Conservation (phyloP, 2,329 filamentous ascomycete genomes). For the Aspergillus awamori region DNA sequence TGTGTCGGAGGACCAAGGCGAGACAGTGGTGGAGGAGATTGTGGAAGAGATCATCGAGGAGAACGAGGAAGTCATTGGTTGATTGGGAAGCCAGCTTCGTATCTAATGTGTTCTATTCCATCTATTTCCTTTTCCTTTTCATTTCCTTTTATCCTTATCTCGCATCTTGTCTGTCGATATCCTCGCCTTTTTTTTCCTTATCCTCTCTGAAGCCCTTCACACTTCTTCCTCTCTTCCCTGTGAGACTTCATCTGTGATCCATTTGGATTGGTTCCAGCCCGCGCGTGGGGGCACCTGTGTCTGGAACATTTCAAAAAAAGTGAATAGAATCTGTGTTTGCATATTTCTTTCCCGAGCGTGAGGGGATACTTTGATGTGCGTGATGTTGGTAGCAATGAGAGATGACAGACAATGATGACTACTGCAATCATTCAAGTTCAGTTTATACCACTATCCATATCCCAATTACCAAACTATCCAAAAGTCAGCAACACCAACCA, state of each 20-base stretch:
- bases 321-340: conserved; percentile 32
- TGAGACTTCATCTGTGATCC: conserved; percentile 23
- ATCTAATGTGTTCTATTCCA: conserved; percentile 35
- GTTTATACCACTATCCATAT: neutral
- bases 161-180: conserved; percentile 33
- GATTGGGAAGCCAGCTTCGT: conserved; percentile 33
- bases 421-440: conserved; percentile 5
- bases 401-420: conserved; percentile 30
- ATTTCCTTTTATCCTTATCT: conserved; percentile 29
- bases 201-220: conserved; percentile 18
- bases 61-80: conserved; percentile 74
- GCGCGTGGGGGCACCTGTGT: conserved; percentile 12
- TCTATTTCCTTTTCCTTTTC: conserved; percentile 31
- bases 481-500: conserved; percentile 8
- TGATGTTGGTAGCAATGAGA: conserved; percentile 31
- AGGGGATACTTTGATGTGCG: conserved; percentile 20
- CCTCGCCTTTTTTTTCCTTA: conserved; percentile 26
- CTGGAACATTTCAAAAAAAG: conserved; percentile 24
- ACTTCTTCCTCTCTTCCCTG: conserved; percentile 18
- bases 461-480: neutral
- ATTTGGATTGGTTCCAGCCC: conserved; percentile 25
- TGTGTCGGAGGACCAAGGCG: conserved; percentile 66
- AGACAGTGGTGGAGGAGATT: conserved; percentile 83
- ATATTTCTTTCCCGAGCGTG: conserved; percentile 17
- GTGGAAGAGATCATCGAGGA: conserved; percentile 81